Evolutionary conservation across 2,329 filamentous ascomycete genomes (phyloP), one percentile per base, ranked within the genome.

Genomic region (Aspergillus sp.): DNA sequence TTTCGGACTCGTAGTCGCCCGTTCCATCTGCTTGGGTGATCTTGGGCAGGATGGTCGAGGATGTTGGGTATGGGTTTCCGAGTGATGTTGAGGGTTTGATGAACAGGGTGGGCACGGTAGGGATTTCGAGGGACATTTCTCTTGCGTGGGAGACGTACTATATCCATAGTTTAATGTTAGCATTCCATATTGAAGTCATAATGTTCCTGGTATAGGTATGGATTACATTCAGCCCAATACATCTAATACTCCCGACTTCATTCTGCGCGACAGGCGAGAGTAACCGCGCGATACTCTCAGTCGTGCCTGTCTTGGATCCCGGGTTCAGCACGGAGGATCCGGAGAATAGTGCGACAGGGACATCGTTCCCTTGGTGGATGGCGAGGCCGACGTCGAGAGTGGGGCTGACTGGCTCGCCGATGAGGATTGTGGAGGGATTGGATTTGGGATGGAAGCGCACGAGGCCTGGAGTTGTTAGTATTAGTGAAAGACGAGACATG

Each of bases 1-100:
- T 76, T 70, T 87, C 84, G 3, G 82, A 81, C 68, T 86, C 83
- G 68, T 84, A 85, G 70, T 86, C 85, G 45, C 81, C 82, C 21
- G 81, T 80, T 69, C 82, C 80, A 52, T 83, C 79, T 14, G 72
- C 68, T 60, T 83, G 77, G 0, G 81, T 82, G 63, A 81, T 74
- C 66, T 81, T 82, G 25, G 84, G 84, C 46, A 87, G 77, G 37
- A 80, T 66, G 12, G 33, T 52, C 0, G 79, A 82, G 9, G 81
- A 77, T 3, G 77, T 75, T 2, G 74, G 76, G 66, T 78, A 86
- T 3, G 83, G 84, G 66, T 84, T 81, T 4, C 78, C 78, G 8
- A 87, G 76, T 3, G 81, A 70, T 2, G 81, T 82, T 15, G 76
- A 72, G 0, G 84, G 84, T 68, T 87, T 87, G 73, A 84, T 73